Evolutionary conservation across 306 rosid genomes (phyloP), one percentile per base, ranked within the genome.

Genomic region (Vigna angularis): DNA sequence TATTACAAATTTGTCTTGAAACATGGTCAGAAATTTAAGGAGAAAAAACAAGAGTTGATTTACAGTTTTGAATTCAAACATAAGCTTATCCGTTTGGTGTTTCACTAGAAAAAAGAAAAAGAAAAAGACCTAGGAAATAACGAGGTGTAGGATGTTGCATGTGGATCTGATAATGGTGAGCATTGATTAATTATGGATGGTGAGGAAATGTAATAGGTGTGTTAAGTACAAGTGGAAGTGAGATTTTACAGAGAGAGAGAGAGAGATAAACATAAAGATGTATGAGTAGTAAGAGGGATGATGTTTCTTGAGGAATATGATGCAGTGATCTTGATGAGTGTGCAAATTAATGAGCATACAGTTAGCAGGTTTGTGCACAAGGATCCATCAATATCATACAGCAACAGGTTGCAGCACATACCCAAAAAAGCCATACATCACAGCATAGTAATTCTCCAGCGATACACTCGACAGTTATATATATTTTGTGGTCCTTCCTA

Each of bases 331-430:
- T 58, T 49, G 58, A 59, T 62, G 69, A 32, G 62, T 44, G 28
- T 72, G 50, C 66, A 76, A 62, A 61, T 70, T 38, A 62, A 70
- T 76, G 77, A 69, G 0, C 13, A 82, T 70, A 70, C 69, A 70
- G 74, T 70, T 51, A 72, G 62, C 78, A 76, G 73, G 73, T 55
- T 57, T 45, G 56, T 71, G 79, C 75, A 64, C 74, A 64, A 80
- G 78, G 70, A 82, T 77, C 85, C 55, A 72, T 77, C 68, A 72
- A 36, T 72, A 72, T 82, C 75, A 77, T 53, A 82, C 78, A 75
- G 74, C 85, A 82, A 76, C 7, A 45, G 47, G 44, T 82, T 61
- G 77, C 81, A 75, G 47, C 32, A 59, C 63, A 76, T 82, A 70
- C 78, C 81, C 30, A 62, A 75, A 72, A 82, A 69, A 36, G 73